These are phyloP conservation scores for Penicillium concentricum DNA, from an alignment of 2,329 filamentous ascomycete genomes.

Conservation along the genomic window DNA sequence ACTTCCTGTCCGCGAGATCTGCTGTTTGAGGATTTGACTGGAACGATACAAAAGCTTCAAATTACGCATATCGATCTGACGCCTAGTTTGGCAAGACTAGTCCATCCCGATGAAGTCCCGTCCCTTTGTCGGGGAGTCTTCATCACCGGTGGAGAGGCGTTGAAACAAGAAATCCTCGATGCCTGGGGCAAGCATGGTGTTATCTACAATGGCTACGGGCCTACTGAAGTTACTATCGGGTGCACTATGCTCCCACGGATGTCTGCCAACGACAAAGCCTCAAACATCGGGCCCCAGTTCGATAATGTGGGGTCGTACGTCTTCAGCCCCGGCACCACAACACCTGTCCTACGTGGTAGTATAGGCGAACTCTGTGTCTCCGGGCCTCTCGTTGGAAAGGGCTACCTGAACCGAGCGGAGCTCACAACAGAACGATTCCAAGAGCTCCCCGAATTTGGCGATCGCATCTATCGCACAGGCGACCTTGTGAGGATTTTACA, in stretches of 20 bases:
- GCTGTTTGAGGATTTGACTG: constrained; percentile 77
- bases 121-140: constrained; percentile 79
- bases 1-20: constrained; percentile 79
- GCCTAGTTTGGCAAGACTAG: constrained; percentile 75
- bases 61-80: constrained; percentile 94
- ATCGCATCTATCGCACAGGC: constrained; percentile 79
- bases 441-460: constrained; percentile 54
- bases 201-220: constrained; percentile 91
- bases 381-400: constrained; percentile 82
- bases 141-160: constrained; percentile 84
- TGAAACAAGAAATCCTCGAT: constrained; percentile 86
- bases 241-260: constrained; percentile 87
- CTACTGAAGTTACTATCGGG: constrained; percentile 89
- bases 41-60: constrained; percentile 65
- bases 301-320: constrained; percentile 85
- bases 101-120: constrained; percentile 78
- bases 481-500: constrained; percentile 80
- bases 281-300: constrained; percentile 86
- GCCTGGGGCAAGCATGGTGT: constrained; percentile 76
- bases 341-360: constrained; percentile 72
- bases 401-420: constrained; percentile 78
- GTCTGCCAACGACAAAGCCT: constrained; percentile 71
- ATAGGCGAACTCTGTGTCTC: constrained; percentile 88
- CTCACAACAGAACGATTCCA: constrained; percentile 77
- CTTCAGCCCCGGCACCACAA: constrained; percentile 65